These are phyloP conservation scores for Candida koratica DNA, from an alignment of 805 yeast species.

Conservation along the genomic window DNA sequence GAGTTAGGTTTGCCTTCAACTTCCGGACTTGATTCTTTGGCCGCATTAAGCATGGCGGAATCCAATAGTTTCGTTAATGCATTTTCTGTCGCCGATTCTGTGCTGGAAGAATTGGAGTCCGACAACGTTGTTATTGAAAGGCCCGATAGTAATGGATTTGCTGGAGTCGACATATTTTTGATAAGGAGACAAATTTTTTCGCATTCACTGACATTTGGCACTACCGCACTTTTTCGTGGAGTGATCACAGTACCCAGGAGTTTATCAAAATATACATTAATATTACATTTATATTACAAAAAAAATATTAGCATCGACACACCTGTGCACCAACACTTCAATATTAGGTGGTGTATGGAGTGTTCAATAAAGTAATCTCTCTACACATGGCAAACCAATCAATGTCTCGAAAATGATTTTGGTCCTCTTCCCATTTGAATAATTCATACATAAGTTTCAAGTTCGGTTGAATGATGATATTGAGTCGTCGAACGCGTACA, in stretches of 20 bases:
- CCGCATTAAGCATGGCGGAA: constrained; percentile 46
- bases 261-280: too few species aligned
- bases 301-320: too few species aligned
- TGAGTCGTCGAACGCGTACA: constrained; percentile 85
- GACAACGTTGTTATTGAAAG: constrained; percentile 23
- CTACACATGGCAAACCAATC: constrained; percentile 89
- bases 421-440: constrained; percentile 46
- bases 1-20: constrained; percentile 14
- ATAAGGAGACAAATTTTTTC: constrained; percentile 1
- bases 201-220: not conserved
- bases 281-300: too few species aligned
- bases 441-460: constrained; percentile 87
- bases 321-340: not conserved
- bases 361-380: constrained; percentile 74
- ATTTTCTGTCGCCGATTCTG: constrained; percentile 10
- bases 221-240: too few species aligned
- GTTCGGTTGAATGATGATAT: constrained; percentile 93
- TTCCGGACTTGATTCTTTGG: constrained; percentile 41
- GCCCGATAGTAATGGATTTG: constrained; percentile 25
- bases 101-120: constrained; percentile 20
- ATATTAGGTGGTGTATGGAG: constrained; percentile 46
- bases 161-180: constrained; percentile 6
- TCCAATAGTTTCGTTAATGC: constrained; percentile 42
- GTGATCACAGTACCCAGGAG: too few species aligned
- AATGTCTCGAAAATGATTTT: constrained; percentile 47